These are phyloP conservation scores for Tremella fuciformis DNA, from an alignment of 768 basidiomycete genomes.

Conservation along the genomic window DNA sequence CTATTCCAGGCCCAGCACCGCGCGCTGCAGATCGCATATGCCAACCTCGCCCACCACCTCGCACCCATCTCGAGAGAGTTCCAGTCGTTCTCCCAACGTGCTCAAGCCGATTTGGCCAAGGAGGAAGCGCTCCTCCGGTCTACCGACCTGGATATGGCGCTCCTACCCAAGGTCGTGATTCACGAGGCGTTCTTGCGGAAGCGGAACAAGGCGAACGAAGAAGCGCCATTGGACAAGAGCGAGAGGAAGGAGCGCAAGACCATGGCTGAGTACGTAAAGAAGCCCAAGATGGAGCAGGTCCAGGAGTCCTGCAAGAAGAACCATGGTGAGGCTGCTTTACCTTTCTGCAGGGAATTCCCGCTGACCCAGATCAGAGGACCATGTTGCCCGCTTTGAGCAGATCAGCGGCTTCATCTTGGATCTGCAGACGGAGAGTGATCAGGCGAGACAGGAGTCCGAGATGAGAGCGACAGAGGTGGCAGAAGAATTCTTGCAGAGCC, in stretches of 20 bases:
- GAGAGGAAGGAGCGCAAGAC: constrained; percentile 30
- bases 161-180: constrained; percentile 29
- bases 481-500: constrained; percentile 30
- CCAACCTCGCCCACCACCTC: constrained; percentile 39
- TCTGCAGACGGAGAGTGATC: constrained; percentile 7
- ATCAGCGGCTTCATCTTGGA: too few relatives aligned
- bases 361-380: constrained; percentile 26
- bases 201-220: constrained; percentile 25
- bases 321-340: constrained; percentile 29
- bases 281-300: constrained; percentile 47
- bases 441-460: constrained; percentile 17
- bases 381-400: constrained; percentile 17
- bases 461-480: constrained; percentile 22
- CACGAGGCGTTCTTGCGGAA: constrained; percentile 29
- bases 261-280: constrained; percentile 45
- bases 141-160: constrained; percentile 34
- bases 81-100: constrained; percentile 24
- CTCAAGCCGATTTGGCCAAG: constrained; percentile 33
- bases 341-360: not conserved
- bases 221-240: not conserved
- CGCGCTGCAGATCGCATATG: constrained; percentile 40
- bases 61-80: constrained; percentile 37
- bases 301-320: constrained; percentile 34
- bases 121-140: constrained; percentile 30
- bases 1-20: constrained; percentile 39